Conservation (phyloP, 2,329 filamentous ascomycete species). For the Diplocarpon rosae region DNA sequence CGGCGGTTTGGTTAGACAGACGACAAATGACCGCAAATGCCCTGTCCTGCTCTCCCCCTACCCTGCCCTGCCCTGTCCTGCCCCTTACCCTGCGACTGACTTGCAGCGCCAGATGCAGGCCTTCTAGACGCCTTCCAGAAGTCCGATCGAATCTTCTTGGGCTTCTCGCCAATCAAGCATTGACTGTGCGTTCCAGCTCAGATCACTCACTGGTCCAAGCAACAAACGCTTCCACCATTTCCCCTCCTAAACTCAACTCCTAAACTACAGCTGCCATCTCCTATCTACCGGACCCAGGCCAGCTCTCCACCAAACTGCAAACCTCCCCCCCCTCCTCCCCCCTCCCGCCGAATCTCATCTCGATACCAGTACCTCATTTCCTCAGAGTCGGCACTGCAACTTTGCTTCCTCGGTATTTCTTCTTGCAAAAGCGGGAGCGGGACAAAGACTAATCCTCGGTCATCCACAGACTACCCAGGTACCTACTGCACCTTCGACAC, state of each 20-base stretch:
- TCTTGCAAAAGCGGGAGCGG: no score
- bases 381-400: no score
- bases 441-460: no score
- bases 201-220: background rate
- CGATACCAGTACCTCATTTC: no score
- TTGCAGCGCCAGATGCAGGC: background rate
- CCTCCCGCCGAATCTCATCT: no score
- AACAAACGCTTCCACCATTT: background rate
- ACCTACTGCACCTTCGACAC: no score
- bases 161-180: no score
- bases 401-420: no score
- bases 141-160: slow-evolving; percentile 2
- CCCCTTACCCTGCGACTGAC: background rate
- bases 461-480: background rate
- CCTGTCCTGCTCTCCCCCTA: background rate
- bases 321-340: no score
- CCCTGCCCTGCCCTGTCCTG: background rate
- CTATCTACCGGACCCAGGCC: background rate
- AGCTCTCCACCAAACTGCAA: no score
- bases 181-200: background rate
- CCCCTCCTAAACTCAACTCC: background rate
- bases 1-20: no score
- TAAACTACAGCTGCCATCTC: background rate
- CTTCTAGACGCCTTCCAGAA: slow-evolving; percentile 5
- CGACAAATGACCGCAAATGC: no score